Conservation (phyloP, 75 land plant species). For the Picea sitchensis region DNA sequence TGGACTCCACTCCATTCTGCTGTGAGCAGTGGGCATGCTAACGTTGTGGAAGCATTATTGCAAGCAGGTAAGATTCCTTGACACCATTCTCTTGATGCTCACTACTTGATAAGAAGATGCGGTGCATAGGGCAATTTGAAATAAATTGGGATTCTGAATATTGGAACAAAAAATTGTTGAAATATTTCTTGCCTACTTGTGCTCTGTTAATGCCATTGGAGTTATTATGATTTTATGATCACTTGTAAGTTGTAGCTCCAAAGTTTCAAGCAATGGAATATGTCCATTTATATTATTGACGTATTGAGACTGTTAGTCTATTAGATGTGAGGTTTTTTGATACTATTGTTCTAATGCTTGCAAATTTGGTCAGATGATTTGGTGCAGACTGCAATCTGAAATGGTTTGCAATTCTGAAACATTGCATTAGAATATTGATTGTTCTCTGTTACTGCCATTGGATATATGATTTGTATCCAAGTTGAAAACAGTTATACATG, state of each 20-base stretch:
- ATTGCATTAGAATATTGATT: not conserved
- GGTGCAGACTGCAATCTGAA: not conserved
- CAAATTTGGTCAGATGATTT: not conserved
- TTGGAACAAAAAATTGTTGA: not conserved
- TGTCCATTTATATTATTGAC: too few species aligned
- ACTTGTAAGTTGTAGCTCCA: not conserved
- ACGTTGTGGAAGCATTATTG: too few species aligned
- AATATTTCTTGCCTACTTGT: not conserved
- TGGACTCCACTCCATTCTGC: too few species aligned
- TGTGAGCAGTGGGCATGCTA: too few species aligned
- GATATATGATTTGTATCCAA: not conserved
- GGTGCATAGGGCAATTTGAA: not conserved
- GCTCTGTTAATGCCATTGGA: not conserved
- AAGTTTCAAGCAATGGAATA: too few species aligned
- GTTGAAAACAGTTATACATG: not conserved
- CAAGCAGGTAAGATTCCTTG: too few species aligned
- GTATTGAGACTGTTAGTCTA: too few species aligned
- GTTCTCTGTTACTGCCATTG: not conserved
- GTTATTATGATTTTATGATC: not conserved
- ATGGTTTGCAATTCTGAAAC: not conserved
- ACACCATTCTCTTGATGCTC: not conserved
- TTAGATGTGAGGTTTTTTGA: constrained; percentile 17
- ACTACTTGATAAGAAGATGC: not conserved
- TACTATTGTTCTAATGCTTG: not conserved
- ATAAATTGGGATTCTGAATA: not conserved